A percentile compares a stretch with the other conserved stretches of the same genome.
phyloP scores from a whole-genome alignment of 208 protist species.

The Leptomonas seymouri region DNA sequence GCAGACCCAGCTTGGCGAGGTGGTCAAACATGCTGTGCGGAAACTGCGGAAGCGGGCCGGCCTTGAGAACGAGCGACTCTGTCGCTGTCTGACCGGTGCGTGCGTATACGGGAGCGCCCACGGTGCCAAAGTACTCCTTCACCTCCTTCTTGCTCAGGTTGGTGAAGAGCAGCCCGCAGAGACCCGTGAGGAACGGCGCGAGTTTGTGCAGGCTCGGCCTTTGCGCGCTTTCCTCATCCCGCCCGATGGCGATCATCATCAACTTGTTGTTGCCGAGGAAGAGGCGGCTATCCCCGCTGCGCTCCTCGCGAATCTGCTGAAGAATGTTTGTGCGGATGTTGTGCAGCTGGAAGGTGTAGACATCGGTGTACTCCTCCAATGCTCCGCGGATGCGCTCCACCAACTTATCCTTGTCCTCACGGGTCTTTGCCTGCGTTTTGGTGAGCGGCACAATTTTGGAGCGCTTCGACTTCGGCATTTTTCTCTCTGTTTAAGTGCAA shows the following conservation, averaged over 20 bases:
- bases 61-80: slow-evolving; percentile 69
- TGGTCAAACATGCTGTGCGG: slow-evolving; percentile 94
- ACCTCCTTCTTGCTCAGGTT: slow-evolving; percentile 90
- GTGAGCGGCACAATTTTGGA: slow-evolving; percentile 86
- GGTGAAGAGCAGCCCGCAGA: slow-evolving; percentile 93
- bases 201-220: slow-evolving; percentile 90
- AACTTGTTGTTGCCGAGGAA: slow-evolving; percentile 96
- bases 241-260: slow-evolving; percentile 92
- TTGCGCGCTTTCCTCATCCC: slow-evolving; percentile 78
- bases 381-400: slow-evolving; percentile 89
- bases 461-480: slow-evolving; percentile 90
- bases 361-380: slow-evolving; percentile 82
- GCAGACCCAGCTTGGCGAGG: slow-evolving; percentile 90
- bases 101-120: slow-evolving; percentile 85
- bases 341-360: slow-evolving; percentile 86
- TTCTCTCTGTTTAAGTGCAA: neutral
- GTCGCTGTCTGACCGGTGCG: slow-evolving; percentile 82
- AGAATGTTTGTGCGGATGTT: slow-evolving; percentile 92
- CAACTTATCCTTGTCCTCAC: slow-evolving; percentile 91
- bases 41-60: slow-evolving; percentile 87
- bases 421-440: slow-evolving; percentile 90
- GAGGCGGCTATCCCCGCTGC: slow-evolving; percentile 79
- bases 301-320: slow-evolving; percentile 91
- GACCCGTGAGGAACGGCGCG: slow-evolving; percentile 76
- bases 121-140: slow-evolving; percentile 86